Base-by-base conservation (phyloP, 1,284 basidiomycete genomes). In the Ganoderma lingzhi region DNA sequence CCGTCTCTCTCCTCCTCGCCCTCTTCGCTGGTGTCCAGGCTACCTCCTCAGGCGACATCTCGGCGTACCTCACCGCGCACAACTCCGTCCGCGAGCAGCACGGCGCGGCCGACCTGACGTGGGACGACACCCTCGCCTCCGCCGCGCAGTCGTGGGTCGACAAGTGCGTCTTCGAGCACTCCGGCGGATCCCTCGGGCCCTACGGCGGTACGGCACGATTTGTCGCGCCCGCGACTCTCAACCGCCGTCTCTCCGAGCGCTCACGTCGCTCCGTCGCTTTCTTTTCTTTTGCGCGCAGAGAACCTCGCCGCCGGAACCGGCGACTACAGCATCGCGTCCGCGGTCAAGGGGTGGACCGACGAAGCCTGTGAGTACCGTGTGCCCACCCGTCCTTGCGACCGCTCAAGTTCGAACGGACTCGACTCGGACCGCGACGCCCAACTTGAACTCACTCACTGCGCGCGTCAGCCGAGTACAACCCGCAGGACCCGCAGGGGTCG, bases 101-200 rank as follows among this genome's bases (percentile, higher is more conserved):
- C 75, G 90, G 89, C 61, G 91, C 91, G 19, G 67, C 77, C 1
- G 71, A 84, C 28, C 79, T 93, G 59, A 84, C 83, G 0, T 93
- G 90, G 90, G 88, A 82, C 77, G 79, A 88, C 64, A 77, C 80
- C 10, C 78, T 90, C 41, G 88, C 89, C 5, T 73, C 75, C 23
- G 85, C 85, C 68, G 91, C 91, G 35, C 87, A 90, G 76, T 71
- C 84, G 69, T 93, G 90, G 91, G 89, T 90, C 2, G 84, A 89
- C 74, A 78, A 80, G 23, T 93, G 91, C 74, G 76, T 82, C 6
- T 91, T 90, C 78, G 37, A 88, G 73, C 91, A 93, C 76, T 91
- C 90, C 30, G 86, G 86, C 39, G 90, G 90, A 51, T 77, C 81
- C 32, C 84, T 91, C 60, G 90, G 90, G 8, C 81, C 84, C 8